Evolutionary conservation across 495 filamentous ascomycete genomes (phyloP).

Genomic region (Polyplosphaeria fusca): DNA sequence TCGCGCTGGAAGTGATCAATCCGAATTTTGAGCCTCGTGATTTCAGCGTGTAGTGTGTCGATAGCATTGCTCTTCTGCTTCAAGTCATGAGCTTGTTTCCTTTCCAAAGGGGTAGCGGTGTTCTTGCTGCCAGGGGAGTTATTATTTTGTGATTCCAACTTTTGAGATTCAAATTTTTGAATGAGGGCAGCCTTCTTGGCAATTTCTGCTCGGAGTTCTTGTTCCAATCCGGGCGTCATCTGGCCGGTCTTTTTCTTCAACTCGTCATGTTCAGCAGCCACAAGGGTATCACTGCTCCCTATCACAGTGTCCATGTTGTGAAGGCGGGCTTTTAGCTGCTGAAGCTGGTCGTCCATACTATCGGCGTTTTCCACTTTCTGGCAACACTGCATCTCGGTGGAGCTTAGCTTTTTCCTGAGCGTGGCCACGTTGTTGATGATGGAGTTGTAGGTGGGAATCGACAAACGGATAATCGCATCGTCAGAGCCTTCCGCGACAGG

Average conservation of each 20-base stretch:
- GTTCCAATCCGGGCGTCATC: not conserved
- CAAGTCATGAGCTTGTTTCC: not conserved
- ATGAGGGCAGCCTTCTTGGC: not conserved
- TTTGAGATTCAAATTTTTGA: not conserved
- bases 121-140: not conserved
- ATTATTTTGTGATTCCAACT: not conserved
- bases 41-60: not conserved
- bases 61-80: not conserved
- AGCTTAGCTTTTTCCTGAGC: no score
- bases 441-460: no score
- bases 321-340: no score
- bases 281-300: no score
- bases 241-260: not conserved
- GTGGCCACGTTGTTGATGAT: no score
- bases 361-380: no score
- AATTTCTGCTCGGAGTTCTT: not conserved
- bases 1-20: not conserved
- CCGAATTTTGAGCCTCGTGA: not conserved
- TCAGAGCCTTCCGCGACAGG: no score
- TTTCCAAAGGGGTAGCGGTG: not conserved
- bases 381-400: no score
- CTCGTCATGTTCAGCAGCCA: not conserved
- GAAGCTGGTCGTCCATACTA: no score
- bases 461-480: no score
- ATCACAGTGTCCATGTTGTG: no score